These are phyloP conservation scores for Mycena filopes DNA, from an alignment of 768 basidiomycete species.

Conservation along the genomic window DNA sequence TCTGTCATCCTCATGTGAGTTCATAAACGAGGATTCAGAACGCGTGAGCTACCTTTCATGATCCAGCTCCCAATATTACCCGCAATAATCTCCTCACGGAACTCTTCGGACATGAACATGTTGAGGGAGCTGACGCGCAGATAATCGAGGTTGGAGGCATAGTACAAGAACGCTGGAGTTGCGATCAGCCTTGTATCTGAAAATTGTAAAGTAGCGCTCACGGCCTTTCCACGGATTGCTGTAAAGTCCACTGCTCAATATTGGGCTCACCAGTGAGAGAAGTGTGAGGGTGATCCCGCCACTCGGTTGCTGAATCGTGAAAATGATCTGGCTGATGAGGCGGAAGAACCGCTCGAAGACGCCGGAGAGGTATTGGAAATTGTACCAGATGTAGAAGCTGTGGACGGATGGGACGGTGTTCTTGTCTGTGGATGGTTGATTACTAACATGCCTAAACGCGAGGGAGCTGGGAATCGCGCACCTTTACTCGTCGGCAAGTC, in stretches of 20 bases:
- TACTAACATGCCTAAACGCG: too few relatives aligned
- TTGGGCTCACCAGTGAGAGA: constrained; percentile 9
- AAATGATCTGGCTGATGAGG: constrained; percentile 5
- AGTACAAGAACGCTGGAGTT: not conserved
- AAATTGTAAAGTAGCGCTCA: not conserved
- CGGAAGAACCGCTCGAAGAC: not conserved
- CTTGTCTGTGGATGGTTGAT: constrained; percentile 2
- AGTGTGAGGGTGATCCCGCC: constrained; percentile 11
- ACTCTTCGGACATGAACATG: not conserved
- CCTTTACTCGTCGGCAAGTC: constrained; percentile 20
- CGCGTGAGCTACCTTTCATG: constrained; percentile 2
- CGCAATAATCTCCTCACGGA: constrained; percentile 11
- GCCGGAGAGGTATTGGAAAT: constrained; percentile 7
- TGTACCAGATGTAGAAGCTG: not conserved
- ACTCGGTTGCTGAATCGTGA: constrained; percentile 14
- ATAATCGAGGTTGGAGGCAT: constrained; percentile 14
- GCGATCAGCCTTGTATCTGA: not conserved
- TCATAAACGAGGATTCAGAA: too few relatives aligned
- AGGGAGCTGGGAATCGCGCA: too few relatives aligned
- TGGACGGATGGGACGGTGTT: not conserved
- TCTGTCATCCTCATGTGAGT: too few relatives aligned
- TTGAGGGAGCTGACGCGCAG: constrained; percentile 9
- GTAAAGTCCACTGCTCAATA: not conserved
- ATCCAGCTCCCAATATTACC: constrained; percentile 1
- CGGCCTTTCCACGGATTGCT: not conserved